These are phyloP conservation scores for Hypomyces perniciosus DNA, from an alignment of 2,329 filamentous ascomycete species.

Conservation along the genomic window DNA sequence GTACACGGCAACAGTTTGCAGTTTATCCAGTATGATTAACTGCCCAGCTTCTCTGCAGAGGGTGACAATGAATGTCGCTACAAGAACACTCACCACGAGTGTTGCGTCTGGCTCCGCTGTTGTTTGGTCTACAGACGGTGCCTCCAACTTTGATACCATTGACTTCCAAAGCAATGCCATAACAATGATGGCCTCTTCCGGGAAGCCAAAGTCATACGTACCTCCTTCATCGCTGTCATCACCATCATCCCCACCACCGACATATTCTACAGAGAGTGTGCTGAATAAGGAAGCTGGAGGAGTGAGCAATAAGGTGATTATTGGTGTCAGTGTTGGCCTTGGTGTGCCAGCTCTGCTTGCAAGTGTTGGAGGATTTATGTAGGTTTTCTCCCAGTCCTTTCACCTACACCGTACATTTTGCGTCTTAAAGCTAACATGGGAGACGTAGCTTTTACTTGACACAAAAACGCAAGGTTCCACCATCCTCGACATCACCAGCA, in stretches of 20 bases:
- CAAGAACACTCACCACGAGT: conserved; percentile 34
- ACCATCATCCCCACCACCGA: not conserved
- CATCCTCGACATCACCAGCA: not conserved
- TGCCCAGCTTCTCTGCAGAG: conserved; percentile 47
- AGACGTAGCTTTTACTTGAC: not conserved
- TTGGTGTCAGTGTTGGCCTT: conserved; percentile 43
- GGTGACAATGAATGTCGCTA: conserved; percentile 33
- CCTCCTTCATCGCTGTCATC: conserved; percentile 26
- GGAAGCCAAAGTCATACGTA: conserved; percentile 39
- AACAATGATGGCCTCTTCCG: conserved; percentile 22
- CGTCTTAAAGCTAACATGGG: not conserved
- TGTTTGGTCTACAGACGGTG: conserved; percentile 11
- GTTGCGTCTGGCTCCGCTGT: conserved; percentile 32
- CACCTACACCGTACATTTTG: not conserved
- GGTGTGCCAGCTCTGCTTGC: conserved; percentile 34
- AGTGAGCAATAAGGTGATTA: conserved; percentile 38
- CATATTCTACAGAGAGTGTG: conserved; percentile 6
- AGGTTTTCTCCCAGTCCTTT: conserved; percentile 16
- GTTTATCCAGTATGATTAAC: conserved; percentile 35
- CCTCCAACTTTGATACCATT: conserved; percentile 27
- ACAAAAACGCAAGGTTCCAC: not conserved
- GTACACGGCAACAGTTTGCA: conserved; percentile 40
- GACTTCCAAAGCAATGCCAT: conserved; percentile 37
- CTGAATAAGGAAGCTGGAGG: conserved; percentile 25
- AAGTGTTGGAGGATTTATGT: conserved; percentile 25